Base-by-base conservation (phyloP, 306 rosid genomes). In the Inga oerstediana region DNA sequence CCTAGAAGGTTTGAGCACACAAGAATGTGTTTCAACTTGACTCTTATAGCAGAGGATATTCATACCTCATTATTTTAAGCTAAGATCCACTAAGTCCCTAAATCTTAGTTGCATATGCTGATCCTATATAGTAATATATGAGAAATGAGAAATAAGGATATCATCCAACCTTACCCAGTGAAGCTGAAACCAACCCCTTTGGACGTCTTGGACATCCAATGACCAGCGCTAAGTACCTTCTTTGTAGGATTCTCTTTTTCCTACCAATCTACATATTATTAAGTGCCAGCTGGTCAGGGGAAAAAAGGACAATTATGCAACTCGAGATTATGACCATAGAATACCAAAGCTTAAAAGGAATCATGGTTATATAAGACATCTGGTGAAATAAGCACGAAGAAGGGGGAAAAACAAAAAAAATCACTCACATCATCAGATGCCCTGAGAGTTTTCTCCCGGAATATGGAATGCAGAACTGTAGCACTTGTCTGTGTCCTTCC, bases 191-290 rank as follows among this genome's bases (percentile, higher is more conserved):
- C 56, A 92, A 61, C 9, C 99, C 99, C 86, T 78, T 82, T 46
- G 80, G 87, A 52, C 89, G 91, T 77, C 91, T 90, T 34, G 98
- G 99, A 86, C 91, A 89, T 77, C 99, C 99, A 75, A 96, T 84
- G 87, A 96, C 99, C 64, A 96, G 89, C n/a, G 99, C 97, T 93
- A 86, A 79, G 80, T 93, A 96, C 86, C 82, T 88, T 89, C 92
- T 89, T 87, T 87, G 91, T 81, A 93, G 90, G 85, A 88, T 59
- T 86, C 82, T 90, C 82, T 82, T 86, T 81, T 83, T 83, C 61
- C 80, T 71, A 43, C 68, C 85, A 75, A 72, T 69, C 86, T 88
- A 87, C 88, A 88, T 71, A 48, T 30, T n/a, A 65, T 79, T 1
- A 68, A 83, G 81, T 3, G 24, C 61, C 54, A 84, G n/a, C 35